Evolutionary conservation across 2,329 filamentous ascomycete genomes (phyloP).

Genomic region (Epichloe uncinata): DNA sequence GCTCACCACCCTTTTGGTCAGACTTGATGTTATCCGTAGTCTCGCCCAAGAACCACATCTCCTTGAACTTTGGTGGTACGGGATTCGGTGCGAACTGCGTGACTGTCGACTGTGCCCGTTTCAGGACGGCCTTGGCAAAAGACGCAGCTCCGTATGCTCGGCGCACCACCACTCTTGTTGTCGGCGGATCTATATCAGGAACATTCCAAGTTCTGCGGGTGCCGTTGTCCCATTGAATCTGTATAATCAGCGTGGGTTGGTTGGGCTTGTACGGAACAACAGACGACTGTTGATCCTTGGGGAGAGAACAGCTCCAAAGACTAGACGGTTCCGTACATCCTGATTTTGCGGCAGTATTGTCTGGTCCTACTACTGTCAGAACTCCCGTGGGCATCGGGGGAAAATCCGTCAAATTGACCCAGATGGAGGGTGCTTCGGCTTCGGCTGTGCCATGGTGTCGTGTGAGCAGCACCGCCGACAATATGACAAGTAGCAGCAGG

Average conservation of each 20-base stretch:
- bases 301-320: conserved; percentile 76
- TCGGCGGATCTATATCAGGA: conserved; percentile 23
- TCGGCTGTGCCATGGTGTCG: conserved; percentile 12
- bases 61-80: conserved; percentile 45
- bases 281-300: conserved; percentile 59
- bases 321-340: conserved; percentile 60
- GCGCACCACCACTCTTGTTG: conserved; percentile 11
- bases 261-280: conserved; percentile 50
- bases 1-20: conserved; percentile 63
- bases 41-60: conserved; percentile 72
- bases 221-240: conserved; percentile 61
- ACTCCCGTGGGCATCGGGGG: conserved; percentile 79
- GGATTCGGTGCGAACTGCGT: conserved; percentile 37
- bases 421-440: conserved; percentile 33
- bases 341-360: conserved; percentile 48
- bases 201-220: conserved; percentile 37
- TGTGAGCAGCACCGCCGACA: conserved; percentile 44
- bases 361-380: conserved; percentile 61
- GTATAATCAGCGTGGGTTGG: conserved; percentile 66
- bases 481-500: conserved; percentile 42
- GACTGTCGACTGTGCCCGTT: conserved; percentile 7
- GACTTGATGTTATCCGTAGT: conserved; percentile 64
- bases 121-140: conserved; percentile 13
- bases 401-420: conserved; percentile 77
- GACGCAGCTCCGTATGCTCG: conserved; percentile 14